Percentiles rank a stretch among this genome's conserved stretches.
phyloP scores from a whole-genome alignment of 2,329 filamentous ascomycete genomes.

The Neonectria neomacrospora region DNA sequence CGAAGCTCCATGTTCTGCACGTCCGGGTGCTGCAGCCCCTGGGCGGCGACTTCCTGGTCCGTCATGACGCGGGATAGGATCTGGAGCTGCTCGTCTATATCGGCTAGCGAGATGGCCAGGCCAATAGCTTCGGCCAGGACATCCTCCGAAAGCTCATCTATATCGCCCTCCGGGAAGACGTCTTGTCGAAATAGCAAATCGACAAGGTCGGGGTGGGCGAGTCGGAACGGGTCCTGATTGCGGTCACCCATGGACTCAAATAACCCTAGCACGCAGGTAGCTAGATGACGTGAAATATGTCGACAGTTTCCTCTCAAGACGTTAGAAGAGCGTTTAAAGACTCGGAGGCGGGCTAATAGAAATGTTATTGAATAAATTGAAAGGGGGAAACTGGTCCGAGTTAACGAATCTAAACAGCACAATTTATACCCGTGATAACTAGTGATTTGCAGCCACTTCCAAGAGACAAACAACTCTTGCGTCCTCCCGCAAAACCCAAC shows the following conservation, averaged over 20 bases:
- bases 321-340: not conserved
- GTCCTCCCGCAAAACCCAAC: not conserved
- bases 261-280: not conserved
- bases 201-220: slow-evolving; percentile 39
- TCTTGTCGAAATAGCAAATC: slow-evolving; percentile 26
- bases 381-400: not conserved
- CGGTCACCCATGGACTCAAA: slow-evolving; percentile 14
- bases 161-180: slow-evolving; percentile 14
- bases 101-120: slow-evolving; percentile 37
- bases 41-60: slow-evolving; percentile 35
- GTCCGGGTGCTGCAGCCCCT: slow-evolving; percentile 28
- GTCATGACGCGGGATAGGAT: slow-evolving; percentile 38
- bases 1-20: slow-evolving; percentile 27
- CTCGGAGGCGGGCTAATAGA: not conserved
- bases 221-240: slow-evolving; percentile 15
- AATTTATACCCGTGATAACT: not conserved
- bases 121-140: slow-evolving; percentile 29
- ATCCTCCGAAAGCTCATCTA: slow-evolving; percentile 20
- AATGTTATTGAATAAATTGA: not conserved
- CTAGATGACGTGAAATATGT: not conserved
- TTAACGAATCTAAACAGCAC: not conserved
- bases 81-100: slow-evolving; percentile 30
- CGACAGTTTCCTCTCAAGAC: not conserved
- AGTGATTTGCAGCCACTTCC: slow-evolving; percentile 1
- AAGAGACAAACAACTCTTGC: not conserved